phyloP scores from a whole-genome alignment of 352 stramenopile species.

The Globisporangium cylindrosporum region DNA sequence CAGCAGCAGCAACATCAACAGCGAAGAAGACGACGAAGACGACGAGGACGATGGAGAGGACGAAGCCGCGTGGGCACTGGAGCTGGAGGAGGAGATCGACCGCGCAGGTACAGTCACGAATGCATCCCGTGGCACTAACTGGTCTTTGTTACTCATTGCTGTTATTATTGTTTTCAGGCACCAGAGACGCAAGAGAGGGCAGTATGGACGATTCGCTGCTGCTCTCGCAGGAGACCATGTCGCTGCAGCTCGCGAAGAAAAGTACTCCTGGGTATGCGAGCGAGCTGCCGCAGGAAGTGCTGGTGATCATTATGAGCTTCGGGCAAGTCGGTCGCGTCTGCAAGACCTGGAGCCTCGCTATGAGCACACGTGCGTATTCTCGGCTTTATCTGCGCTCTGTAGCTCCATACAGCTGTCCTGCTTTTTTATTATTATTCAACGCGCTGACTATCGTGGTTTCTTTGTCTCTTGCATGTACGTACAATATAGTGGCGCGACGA shows the following conservation, averaged over 20 bases:
- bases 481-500: conserved; percentile 42
- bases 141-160: not conserved
- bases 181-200: not conserved
- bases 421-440: not conserved
- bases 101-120: conserved; percentile 18
- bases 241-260: conserved; percentile 15
- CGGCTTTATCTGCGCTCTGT: not conserved
- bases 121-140: not conserved
- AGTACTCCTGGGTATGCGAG: conserved; percentile 21
- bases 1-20: conserved; percentile 10
- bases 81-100: conserved; percentile 65
- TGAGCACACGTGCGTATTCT: conserved; percentile 38
- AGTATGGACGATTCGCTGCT: conserved; percentile 10
- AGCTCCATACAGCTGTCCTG: not conserved
- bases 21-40: conserved; percentile 15
- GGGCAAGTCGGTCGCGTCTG: conserved; percentile 72
- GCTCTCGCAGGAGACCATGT: conserved; percentile 19
- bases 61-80: conserved; percentile 57
- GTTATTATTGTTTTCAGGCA: conserved; percentile 2
- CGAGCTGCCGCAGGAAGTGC: conserved; percentile 68
- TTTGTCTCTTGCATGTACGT: not conserved
- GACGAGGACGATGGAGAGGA: conserved; percentile 32
- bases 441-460: not conserved
- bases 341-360: conserved; percentile 79
- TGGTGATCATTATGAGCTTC: conserved; percentile 68